Base-by-base conservation (phyloP, 2,329 filamentous ascomycete species). In the Nigrospora sphaerica region DNA sequence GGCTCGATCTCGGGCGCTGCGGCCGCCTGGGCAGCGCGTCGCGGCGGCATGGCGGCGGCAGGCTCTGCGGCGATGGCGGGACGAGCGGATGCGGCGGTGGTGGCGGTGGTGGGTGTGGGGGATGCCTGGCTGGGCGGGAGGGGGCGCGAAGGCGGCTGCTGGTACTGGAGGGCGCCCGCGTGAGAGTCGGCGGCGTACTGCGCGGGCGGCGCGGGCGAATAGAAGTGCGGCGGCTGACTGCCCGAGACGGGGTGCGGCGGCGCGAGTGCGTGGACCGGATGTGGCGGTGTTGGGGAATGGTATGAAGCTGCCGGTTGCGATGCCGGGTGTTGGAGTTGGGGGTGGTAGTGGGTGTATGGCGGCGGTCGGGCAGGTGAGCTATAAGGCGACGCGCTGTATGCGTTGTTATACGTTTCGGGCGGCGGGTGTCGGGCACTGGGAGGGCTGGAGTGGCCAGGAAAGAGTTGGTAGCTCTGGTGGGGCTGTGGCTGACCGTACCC, bases 1-100 rank as follows among this genome's bases (percentile, higher is more conserved):
- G 65, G 79, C 64, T 69, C 81, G 57, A 80, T 68, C 38, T 65
- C 62, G 31, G 66, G 62, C 46, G 67, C 61, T 49, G 57, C 66
- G 36, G 60, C 65, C 53, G 58, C 65, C 56, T 48, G 65, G 51
- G 65, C 60, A 47, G 64, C 59, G 56, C 65, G 66, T 48, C 64
- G 64, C 32, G 64, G 67, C 50, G 67, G 67, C 69, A 71, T 72
- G 37, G 54, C 44, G 51, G 44, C 57, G 45, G 49, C 33, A 16
- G 52, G 46, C 32, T 51, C 54, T 11, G 53, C 31, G 45, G 50
- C 41, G 55, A 56, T 31, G 46, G 31, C 14, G 50, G 45, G 17
- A 19, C 44, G 44, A 45, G 45, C 28, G 37, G 43, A 28, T 47
- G 48, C 42, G 54, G 58, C 38, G 43, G 39, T 13, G 49, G 39